phyloP scores from a whole-genome alignment of 192 early-diverging fungal species.

The Pilobolus umbonatus region DNA sequence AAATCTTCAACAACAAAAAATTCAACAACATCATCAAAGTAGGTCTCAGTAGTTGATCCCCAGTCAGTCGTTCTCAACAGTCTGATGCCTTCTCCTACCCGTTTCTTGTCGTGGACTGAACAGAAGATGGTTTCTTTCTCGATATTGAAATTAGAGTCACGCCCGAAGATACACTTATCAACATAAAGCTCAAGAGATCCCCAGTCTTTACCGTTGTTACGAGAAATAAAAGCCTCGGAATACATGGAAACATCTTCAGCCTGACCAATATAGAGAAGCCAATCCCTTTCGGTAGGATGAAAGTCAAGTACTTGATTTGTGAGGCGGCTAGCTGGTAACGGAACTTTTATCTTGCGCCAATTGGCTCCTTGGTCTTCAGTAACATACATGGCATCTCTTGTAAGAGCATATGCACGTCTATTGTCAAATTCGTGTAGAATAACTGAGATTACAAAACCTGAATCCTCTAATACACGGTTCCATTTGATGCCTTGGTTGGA shows the following conservation, averaged over 20 bases:
- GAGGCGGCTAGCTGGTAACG: conserved; percentile 56
- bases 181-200: conserved; percentile 34
- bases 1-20: conserved; percentile 74
- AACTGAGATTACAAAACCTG: conserved; percentile 50
- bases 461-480: conserved; percentile 47
- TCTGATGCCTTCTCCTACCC: conserved; percentile 54
- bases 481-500: conserved; percentile 75
- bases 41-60: conserved; percentile 32
- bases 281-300: conserved; percentile 82
- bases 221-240: conserved; percentile 67
- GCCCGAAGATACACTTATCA: conserved; percentile 84
- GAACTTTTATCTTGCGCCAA: conserved; percentile 40
- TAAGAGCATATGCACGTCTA: conserved; percentile 62
- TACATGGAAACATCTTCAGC: conserved; percentile 50
- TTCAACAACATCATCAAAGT: conserved; percentile 59
- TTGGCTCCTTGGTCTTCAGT: conserved; percentile 54
- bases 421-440: conserved; percentile 67
- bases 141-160: conserved; percentile 52
- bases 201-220: conserved; percentile 73
- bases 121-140: conserved; percentile 75
- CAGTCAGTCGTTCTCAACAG: conserved; percentile 49
- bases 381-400: conserved; percentile 42
- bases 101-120: conserved; percentile 57
- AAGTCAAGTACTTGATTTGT: conserved; percentile 78
- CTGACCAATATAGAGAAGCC: conserved; percentile 79